A percentile compares a stretch with the other conserved stretches of the same genome.
Conservation (phyloP, 78 protist species). For the Dictyostelium discoideum region dicty_2.7 NC_007089.4:2251001-2251500, state of each 20-base stretch:
- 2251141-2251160: conserved; percentile 81
- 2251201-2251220: conserved; percentile 65
- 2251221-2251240: conserved; percentile 67
- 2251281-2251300: conserved; percentile 69
- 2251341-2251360: conserved; percentile 84
- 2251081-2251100: conserved; percentile 68
- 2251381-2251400: conserved; percentile 93
- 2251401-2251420: conserved; percentile 89
- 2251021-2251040: conserved; percentile 71
- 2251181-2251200: conserved; percentile 53
- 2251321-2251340: conserved; percentile 66
- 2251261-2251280: conserved; percentile 82
- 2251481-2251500: conserved; percentile 89
- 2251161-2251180: conserved; percentile 63
- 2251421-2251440: conserved; percentile 71
- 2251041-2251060: conserved; percentile 85
- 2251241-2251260: conserved; percentile 80
- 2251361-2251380: conserved; percentile 86
- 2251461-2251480: conserved; percentile 97
- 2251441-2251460: conserved; percentile 85
- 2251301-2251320: conserved; percentile 61
- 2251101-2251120: conserved; percentile 72
- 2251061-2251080: conserved; percentile 56
- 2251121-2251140: conserved; percentile 75
- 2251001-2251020: conserved; percentile 53